Percentiles rank a stretch among this genome's conserved stretches.
Conservation (phyloP, 2,329 filamentous ascomycete genomes). For the Hyphodiscus sp. region DNA sequence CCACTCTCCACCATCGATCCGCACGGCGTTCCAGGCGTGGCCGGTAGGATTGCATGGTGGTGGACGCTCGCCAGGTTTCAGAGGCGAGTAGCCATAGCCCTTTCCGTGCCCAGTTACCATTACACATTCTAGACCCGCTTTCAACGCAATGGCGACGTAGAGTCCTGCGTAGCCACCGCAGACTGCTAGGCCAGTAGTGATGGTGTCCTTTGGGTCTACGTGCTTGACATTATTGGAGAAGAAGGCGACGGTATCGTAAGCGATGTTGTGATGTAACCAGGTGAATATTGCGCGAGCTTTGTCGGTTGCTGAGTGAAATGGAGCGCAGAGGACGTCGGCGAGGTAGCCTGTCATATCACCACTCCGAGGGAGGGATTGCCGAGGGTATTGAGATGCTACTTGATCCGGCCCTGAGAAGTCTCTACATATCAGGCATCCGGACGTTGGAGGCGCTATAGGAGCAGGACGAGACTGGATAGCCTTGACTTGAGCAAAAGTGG, state of each 20-base stretch:
- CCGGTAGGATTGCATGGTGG: constrained; percentile 56
- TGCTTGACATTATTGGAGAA: constrained; percentile 63
- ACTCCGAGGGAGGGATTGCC: constrained; percentile 56
- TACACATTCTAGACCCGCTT: constrained; percentile 72
- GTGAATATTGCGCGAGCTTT: constrained; percentile 91
- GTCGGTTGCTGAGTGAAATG: constrained; percentile 77
- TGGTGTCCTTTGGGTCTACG: constrained; percentile 64
- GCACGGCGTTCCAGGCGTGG: constrained; percentile 92
- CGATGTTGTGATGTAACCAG: constrained; percentile 92
- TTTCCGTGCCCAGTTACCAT: constrained; percentile 78
- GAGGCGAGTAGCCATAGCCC: constrained; percentile 64
- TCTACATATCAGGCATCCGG: constrained; percentile 72
- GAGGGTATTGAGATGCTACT: constrained; percentile 71
- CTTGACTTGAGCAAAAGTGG: constrained; percentile 41
- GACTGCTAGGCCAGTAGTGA: constrained; percentile 74
- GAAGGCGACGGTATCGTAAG: constrained; percentile 75
- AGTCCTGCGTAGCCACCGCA: constrained; percentile 87
- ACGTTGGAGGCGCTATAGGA: constrained; percentile 18
- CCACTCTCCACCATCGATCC: constrained; percentile 81
- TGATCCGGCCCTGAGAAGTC: constrained; percentile 80
- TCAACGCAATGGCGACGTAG: constrained; percentile 69
- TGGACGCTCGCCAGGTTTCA: constrained; percentile 56
- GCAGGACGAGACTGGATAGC: constrained; percentile 29
- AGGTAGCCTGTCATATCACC: constrained; percentile 64
- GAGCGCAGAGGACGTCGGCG: constrained; percentile 68